Conservation (phyloP, 2,329 filamentous ascomycete species). For the Davidsoniella neocaledoniae region DNA sequence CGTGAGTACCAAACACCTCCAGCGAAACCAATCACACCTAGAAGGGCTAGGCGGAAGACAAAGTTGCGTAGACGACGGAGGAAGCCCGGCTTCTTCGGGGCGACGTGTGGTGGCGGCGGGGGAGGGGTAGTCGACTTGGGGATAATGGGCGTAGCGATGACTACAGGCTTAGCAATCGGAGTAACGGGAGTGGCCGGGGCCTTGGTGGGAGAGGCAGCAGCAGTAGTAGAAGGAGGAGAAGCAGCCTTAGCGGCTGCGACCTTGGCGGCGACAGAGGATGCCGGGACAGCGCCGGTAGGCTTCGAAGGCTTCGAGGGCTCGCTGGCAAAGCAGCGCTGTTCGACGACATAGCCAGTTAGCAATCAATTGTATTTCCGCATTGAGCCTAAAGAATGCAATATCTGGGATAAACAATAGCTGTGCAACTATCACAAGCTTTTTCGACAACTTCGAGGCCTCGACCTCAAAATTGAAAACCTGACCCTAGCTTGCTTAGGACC, state of each 20-base stretch:
- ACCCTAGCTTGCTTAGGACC: too few relatives aligned
- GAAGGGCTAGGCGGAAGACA: slow-evolving; percentile 57
- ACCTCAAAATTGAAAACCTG: too few relatives aligned
- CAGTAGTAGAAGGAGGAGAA: slow-evolving; percentile 13
- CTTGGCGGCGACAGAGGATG: slow-evolving; percentile 25
- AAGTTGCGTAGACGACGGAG: slow-evolving; percentile 61
- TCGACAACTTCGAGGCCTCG: background rate
- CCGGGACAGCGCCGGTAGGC: slow-evolving; percentile 26
- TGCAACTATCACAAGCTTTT: background rate
- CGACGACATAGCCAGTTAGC: slow-evolving; percentile 1
- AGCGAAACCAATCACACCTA: slow-evolving; percentile 63
- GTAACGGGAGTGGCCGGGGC: slow-evolving; percentile 14
- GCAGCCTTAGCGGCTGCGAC: slow-evolving; percentile 17
- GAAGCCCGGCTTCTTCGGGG: slow-evolving; percentile 44
- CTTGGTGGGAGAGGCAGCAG: background rate
- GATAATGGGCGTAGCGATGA: background rate
- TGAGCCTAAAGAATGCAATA: background rate
- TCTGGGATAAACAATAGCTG: background rate
- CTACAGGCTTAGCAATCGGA: slow-evolving; percentile 15
- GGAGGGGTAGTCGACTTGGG: slow-evolving; percentile 17
- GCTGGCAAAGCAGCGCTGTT: slow-evolving; percentile 40
- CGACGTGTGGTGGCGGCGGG: slow-evolving; percentile 19
- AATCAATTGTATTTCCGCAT: background rate
- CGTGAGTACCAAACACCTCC: slow-evolving; percentile 87
- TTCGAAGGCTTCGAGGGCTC: slow-evolving; percentile 26